Percentiles rank a stretch among this genome's conserved stretches.
Conservation (phyloP, 495 filamentous ascomycete genomes). For the Massariosphaeria phaeospora region DNA sequence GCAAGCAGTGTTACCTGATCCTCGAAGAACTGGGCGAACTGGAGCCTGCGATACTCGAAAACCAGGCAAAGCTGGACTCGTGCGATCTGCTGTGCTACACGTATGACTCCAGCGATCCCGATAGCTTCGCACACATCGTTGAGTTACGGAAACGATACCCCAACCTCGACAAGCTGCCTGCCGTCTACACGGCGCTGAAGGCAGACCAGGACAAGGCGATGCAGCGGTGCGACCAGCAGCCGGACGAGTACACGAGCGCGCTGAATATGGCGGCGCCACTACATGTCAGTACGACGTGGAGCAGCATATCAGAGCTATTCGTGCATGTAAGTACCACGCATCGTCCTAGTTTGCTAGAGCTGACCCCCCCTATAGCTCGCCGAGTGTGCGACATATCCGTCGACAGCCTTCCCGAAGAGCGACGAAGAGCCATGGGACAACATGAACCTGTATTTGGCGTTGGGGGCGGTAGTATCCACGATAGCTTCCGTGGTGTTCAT, state of each 20-base stretch:
- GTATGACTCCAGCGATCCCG: slow-evolving; percentile 93
- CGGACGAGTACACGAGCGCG: slow-evolving; percentile 80
- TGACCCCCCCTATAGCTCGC: slow-evolving; percentile 51
- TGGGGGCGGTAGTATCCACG: slow-evolving; percentile 75
- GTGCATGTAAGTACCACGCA: slow-evolving; percentile 48
- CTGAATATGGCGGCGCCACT: slow-evolving; percentile 79
- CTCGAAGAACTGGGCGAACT: slow-evolving; percentile 92
- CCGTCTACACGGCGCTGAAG: slow-evolving; percentile 87
- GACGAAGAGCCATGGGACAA: slow-evolving; percentile 79
- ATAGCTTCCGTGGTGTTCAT: slow-evolving; percentile 77
- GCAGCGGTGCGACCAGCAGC: slow-evolving; percentile 83
- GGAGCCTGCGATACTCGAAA: slow-evolving; percentile 88
- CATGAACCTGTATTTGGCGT: slow-evolving; percentile 76
- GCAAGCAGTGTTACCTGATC: slow-evolving; percentile 95
- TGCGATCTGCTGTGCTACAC: slow-evolving; percentile 93
- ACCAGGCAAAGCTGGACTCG: slow-evolving; percentile 81
- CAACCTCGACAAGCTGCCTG: slow-evolving; percentile 78
- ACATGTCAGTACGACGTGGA: slow-evolving; percentile 92
- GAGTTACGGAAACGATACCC: slow-evolving; percentile 69
- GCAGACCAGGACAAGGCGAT: slow-evolving; percentile 92
- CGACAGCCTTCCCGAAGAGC: slow-evolving; percentile 76
- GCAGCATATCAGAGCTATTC: slow-evolving; percentile 84
- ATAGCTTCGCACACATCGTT: slow-evolving; percentile 88
- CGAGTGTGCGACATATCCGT: slow-evolving; percentile 85
- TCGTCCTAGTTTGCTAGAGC: not conserved